These are phyloP conservation scores for Candida silvicultrix DNA, from an alignment of 805 yeast species.

Conservation along the genomic window DNA sequence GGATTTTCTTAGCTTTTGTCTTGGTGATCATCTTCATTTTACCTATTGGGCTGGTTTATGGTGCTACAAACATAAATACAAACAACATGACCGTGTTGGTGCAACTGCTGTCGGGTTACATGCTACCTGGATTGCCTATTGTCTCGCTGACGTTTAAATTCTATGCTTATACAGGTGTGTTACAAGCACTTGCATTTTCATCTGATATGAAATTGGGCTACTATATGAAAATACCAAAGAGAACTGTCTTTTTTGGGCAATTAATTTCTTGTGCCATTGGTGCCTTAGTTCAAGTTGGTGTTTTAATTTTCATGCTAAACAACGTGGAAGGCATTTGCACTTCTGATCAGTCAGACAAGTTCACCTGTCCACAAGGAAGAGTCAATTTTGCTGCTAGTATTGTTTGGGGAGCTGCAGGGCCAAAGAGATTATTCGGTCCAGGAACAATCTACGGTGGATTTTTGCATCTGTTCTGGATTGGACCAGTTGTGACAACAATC, in stretches of 20 bases:
- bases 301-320: slow-evolving; percentile 35
- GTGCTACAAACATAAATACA: slow-evolving; percentile 53
- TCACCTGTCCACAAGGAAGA: slow-evolving; percentile 40
- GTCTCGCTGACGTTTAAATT: slow-evolving; percentile 61
- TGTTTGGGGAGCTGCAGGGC: slow-evolving; percentile 47
- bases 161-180: slow-evolving; percentile 46
- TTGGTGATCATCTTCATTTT: slow-evolving; percentile 49
- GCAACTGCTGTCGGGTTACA: slow-evolving; percentile 59
- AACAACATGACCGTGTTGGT: slow-evolving; percentile 31
- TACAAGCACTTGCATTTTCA: slow-evolving; percentile 48
- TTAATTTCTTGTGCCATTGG: slow-evolving; percentile 39
- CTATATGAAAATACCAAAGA: slow-evolving; percentile 58
- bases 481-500: slow-evolving; percentile 40
- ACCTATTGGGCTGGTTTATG: slow-evolving; percentile 56
- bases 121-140: slow-evolving; percentile 54
- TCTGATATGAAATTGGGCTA: slow-evolving; percentile 59
- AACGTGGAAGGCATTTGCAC: slow-evolving; percentile 37
- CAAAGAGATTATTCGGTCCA: slow-evolving; percentile 44
- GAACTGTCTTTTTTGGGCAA: slow-evolving; percentile 49
- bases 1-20: slow-evolving; percentile 49
- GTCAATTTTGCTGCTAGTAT: slow-evolving; percentile 51
- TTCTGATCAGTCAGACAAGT: slow-evolving; percentile 33
- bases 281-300: slow-evolving; percentile 34
- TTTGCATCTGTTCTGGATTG: slow-evolving; percentile 55
- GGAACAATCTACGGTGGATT: slow-evolving; percentile 44